Evolutionary conservation across 345 rosid genomes (phyloP).

Genomic region (Turritis glabra): DNA sequence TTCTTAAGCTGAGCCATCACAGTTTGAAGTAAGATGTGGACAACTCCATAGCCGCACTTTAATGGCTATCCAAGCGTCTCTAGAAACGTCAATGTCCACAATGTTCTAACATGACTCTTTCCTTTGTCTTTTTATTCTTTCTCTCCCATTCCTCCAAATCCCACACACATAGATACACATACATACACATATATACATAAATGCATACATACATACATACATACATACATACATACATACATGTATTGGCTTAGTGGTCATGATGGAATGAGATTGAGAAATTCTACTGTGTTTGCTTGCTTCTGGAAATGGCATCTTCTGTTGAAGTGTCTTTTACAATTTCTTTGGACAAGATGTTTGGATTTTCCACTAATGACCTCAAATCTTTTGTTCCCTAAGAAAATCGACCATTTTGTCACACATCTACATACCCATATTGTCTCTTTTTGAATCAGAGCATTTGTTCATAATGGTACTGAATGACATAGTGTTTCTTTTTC

Average conservation of each 20-base stretch:
- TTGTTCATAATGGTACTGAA: neutral
- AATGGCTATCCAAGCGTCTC: conserved; percentile 36
- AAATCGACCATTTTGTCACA: conserved; percentile 23
- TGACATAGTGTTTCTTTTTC: neutral
- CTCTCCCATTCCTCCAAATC: conserved; percentile 37
- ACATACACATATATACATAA: conserved; percentile 10
- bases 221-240: conserved; percentile 6
- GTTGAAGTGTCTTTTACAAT: conserved; percentile 25
- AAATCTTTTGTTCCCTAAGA: conserved; percentile 29
- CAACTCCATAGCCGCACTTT: conserved; percentile 39
- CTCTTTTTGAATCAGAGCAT: conserved; percentile 5
- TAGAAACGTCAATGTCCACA: conserved; percentile 32
- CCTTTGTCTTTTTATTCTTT: conserved; percentile 19
- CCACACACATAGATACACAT: conserved; percentile 8
- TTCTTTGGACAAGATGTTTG: conserved; percentile 23
- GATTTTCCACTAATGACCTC: conserved; percentile 25
- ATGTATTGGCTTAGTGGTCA: conserved; percentile 5
- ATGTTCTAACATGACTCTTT: conserved; percentile 20
- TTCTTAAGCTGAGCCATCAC: conserved; percentile 16
- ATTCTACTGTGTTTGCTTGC: conserved; percentile 23
- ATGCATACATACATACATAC: conserved; percentile 2
- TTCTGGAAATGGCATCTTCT: conserved; percentile 35
- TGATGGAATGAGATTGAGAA: conserved; percentile 22
- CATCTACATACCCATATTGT: neutral
- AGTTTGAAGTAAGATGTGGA: conserved; percentile 33